phyloP scores from a whole-genome alignment of 1,284 basidiomycete genomes.

The Rhodotorula sp. region DNA sequence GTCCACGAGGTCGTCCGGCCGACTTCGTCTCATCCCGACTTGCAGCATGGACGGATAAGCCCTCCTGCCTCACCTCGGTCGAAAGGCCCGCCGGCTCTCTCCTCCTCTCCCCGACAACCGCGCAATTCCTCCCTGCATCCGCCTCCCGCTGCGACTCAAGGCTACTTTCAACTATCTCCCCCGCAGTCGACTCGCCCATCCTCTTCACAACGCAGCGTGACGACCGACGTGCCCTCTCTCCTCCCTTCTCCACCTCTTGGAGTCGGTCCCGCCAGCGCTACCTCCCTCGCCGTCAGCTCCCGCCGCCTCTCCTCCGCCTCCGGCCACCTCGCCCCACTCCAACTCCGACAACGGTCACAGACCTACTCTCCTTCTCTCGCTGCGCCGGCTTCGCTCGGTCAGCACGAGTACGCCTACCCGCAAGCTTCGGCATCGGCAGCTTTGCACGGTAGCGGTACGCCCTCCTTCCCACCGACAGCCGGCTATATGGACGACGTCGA shows the following conservation, averaged over 20 bases:
- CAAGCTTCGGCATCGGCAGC: background rate
- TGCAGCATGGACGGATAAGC: background rate
- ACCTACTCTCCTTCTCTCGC: conserved; percentile 1
- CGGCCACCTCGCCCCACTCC: background rate
- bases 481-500: conserved; percentile 34
- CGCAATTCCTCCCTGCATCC: background rate
- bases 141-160: background rate
- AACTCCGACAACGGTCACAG: background rate
- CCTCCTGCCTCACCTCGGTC: too few species aligned
- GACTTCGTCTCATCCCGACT: background rate
- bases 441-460: background rate
- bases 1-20: background rate
- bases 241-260: conserved; percentile 5
- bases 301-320: conserved; percentile 8
- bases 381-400: background rate
- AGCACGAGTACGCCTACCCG: background rate
- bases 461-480: background rate
- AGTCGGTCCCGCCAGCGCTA: background rate
- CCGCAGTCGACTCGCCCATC: background rate
- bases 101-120: too few species aligned
- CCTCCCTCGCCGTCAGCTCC: background rate
- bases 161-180: too few species aligned
- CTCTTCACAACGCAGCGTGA: conserved; percentile 1
- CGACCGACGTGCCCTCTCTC: conserved; percentile 7
- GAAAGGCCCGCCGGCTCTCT: too few species aligned